Conservation (phyloP, 179 eudicot genomes). For the Carnegiea gigantea region DNA sequence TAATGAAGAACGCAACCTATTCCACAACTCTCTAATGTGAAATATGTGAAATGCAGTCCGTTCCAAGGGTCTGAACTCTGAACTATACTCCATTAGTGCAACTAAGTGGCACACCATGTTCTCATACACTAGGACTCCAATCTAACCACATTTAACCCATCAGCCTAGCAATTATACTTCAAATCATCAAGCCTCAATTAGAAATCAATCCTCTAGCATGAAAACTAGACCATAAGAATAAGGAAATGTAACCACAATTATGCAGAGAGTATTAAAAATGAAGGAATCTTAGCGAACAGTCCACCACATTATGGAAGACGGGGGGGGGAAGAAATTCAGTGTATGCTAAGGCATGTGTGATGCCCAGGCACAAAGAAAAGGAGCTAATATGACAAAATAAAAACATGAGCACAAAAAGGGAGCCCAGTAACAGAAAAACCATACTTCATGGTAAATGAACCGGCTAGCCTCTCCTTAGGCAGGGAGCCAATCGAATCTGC, state of each 20-base stretch:
- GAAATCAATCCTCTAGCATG: neutral
- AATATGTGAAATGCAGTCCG: neutral
- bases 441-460: constrained; percentile 25
- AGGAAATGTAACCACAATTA: neutral
- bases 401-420: neutral
- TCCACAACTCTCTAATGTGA: neutral
- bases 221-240: neutral
- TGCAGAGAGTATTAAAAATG: neutral
- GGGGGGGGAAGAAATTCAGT: too few species aligned
- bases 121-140: neutral
- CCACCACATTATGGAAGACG: neutral
- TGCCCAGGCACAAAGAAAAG: neutral
- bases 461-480: constrained; percentile 23
- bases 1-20: neutral
- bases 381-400: neutral
- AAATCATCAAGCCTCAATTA: too few species aligned
- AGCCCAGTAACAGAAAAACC: constrained; percentile 12
- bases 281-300: neutral
- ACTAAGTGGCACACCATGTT: neutral
- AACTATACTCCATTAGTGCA: neutral
- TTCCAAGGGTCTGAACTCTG: neutral
- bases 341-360: neutral
- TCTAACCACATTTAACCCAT: neutral
- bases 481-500: constrained; percentile 25
- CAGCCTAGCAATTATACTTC: too few species aligned